These are phyloP conservation scores for Boletus huronensis DNA, from an alignment of 768 basidiomycete species.

Conservation along the genomic window DNA sequence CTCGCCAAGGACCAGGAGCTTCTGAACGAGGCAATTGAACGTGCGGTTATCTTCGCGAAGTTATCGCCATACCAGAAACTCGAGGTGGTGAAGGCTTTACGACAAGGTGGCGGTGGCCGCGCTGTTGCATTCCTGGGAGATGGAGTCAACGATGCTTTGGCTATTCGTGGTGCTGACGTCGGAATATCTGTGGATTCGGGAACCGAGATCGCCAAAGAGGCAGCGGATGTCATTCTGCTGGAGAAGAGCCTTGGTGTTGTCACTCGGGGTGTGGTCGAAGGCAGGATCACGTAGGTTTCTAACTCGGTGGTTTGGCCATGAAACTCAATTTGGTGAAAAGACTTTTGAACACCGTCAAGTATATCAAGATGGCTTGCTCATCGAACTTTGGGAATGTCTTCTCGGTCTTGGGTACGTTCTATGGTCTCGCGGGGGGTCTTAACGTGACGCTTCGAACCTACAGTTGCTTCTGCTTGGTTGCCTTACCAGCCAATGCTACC, in stretches of 20 bases:
- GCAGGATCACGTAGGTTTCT: conserved; percentile 30
- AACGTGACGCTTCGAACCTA: background rate
- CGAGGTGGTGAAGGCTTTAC: conserved; percentile 31
- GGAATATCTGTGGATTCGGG: conserved; percentile 35
- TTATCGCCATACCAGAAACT: conserved; percentile 34
- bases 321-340: conserved; percentile 19
- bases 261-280: conserved; percentile 31
- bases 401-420: conserved; percentile 28
- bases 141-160: conserved; percentile 32
- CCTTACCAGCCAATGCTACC: conserved; percentile 38
- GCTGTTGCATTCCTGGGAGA: conserved; percentile 32
- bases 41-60: conserved; percentile 31
- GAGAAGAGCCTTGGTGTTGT: conserved; percentile 37
- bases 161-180: conserved; percentile 32
- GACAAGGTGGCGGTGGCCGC: conserved; percentile 23
- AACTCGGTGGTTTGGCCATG: background rate
- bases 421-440: background rate
- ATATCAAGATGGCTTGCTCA: conserved; percentile 38
- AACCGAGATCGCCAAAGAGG: conserved; percentile 37
- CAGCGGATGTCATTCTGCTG: conserved; percentile 35
- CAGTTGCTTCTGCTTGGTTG: conserved; percentile 37
- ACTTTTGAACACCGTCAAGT: conserved; percentile 36
- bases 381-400: conserved; percentile 37
- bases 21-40: conserved; percentile 28
- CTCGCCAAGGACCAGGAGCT: conserved; percentile 29